Percentiles rank a stretch among this genome's conserved stretches.
These are phyloP conservation scores for Scheffersomyces illinoinensis DNA, from an alignment of 1,139 yeast species.

Conservation along the genomic window DNA sequence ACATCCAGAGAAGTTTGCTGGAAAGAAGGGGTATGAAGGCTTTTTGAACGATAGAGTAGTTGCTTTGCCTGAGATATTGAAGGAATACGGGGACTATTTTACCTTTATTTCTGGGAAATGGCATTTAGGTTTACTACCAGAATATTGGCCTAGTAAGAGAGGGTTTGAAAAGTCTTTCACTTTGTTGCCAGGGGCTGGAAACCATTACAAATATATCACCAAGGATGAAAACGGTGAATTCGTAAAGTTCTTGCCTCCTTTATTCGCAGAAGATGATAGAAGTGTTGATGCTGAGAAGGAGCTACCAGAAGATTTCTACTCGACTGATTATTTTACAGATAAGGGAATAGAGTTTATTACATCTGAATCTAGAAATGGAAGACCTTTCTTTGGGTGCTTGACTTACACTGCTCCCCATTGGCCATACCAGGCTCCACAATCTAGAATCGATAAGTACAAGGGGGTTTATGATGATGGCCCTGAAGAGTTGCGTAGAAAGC, in stretches of 20 bases:
- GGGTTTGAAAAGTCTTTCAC: slow-evolving; percentile 56
- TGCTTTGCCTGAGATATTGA: slow-evolving; percentile 51
- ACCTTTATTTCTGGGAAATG: slow-evolving; percentile 58
- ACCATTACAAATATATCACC: slow-evolving; percentile 53
- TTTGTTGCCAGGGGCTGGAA: slow-evolving; percentile 59
- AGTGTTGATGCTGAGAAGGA: slow-evolving; percentile 31
- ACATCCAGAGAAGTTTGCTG: slow-evolving; percentile 39
- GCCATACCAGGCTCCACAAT: slow-evolving; percentile 60
- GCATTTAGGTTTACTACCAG: slow-evolving; percentile 55
- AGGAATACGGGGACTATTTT: slow-evolving; percentile 48
- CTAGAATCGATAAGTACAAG: slow-evolving; percentile 45
- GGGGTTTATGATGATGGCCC: slow-evolving; percentile 56
- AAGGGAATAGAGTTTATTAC: slow-evolving; percentile 39
- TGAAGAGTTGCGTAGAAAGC: slow-evolving; percentile 34
- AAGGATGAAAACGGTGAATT: slow-evolving; percentile 25
- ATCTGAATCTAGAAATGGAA: slow-evolving; percentile 25
- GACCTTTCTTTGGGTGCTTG: slow-evolving; percentile 53
- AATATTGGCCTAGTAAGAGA: slow-evolving; percentile 50
- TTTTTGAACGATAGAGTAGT: slow-evolving; percentile 54
- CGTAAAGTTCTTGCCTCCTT: slow-evolving; percentile 30
- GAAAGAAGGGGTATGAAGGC: slow-evolving; percentile 60
- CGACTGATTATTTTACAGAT: slow-evolving; percentile 46
- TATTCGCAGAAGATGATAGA: slow-evolving; percentile 39
- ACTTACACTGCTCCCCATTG: slow-evolving; percentile 65
- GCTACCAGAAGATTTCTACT: slow-evolving; percentile 50